Percentiles rank a stretch among this genome's conserved stretches.
phyloP scores from a whole-genome alignment of 768 basidiomycete genomes.

The Trichaptum fuscoviolaceum region DNA sequence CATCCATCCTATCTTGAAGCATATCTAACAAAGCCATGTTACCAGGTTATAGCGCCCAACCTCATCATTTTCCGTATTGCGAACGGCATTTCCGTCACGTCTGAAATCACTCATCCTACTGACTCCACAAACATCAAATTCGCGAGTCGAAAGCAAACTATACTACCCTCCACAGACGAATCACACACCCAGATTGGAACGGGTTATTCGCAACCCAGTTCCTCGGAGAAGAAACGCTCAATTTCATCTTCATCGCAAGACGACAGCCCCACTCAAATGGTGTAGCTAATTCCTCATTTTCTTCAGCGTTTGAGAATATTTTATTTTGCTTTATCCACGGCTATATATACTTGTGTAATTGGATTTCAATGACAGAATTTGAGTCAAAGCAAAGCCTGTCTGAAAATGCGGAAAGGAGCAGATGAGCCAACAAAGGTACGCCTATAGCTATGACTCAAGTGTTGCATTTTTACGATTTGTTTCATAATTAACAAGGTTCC shows the following conservation, averaged over 20 bases:
- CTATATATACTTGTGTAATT: no score
- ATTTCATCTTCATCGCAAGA: background rate
- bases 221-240: background rate
- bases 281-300: background rate
- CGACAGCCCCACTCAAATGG: background rate
- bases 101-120: background rate
- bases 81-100: background rate
- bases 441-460: background rate
- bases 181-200: background rate
- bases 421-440: no score
- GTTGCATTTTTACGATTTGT: background rate
- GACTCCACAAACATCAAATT: background rate
- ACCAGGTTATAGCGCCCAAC: background rate
- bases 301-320: background rate
- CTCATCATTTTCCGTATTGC: background rate
- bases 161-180: background rate
- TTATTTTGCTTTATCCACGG: no score
- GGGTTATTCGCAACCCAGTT: background rate
- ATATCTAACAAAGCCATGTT: background rate
- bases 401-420: no score
- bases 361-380: background rate
- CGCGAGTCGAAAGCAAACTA: background rate
- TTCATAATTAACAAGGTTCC: background rate
- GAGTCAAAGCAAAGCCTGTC: background rate
- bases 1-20: background rate